phyloP scores from a whole-genome alignment of 73 alveolate species.

The Paramecium bursaria region DNA sequence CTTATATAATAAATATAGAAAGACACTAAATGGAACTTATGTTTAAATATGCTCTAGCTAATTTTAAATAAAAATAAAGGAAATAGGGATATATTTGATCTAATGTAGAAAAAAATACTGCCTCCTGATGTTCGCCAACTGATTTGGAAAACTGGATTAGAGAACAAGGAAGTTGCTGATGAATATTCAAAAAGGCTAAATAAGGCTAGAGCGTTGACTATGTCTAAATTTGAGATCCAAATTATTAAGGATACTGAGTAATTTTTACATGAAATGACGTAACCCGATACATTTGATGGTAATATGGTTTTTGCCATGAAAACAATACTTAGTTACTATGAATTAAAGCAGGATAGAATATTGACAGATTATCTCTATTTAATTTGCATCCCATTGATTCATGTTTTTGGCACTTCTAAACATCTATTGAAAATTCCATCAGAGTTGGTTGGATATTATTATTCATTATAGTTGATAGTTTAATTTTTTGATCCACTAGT shows the following conservation, averaged over 20 bases:
- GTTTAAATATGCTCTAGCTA: conserved; percentile 42
- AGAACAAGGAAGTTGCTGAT: conserved; percentile 51
- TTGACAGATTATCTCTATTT: conserved; percentile 66
- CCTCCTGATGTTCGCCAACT: conserved; percentile 63
- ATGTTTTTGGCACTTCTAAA: conserved; percentile 60
- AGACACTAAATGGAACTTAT: conserved; percentile 66
- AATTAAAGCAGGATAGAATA: conserved; percentile 65
- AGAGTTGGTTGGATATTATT: conserved; percentile 64
- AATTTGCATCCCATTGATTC: conserved; percentile 61
- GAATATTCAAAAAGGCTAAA: conserved; percentile 37
- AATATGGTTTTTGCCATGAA: conserved; percentile 69
- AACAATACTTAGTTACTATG: conserved; percentile 65
- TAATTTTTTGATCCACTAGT: conserved; percentile 68
- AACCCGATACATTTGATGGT: conserved; percentile 68
- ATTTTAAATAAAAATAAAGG: conserved; percentile 65
- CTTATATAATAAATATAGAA: neutral
- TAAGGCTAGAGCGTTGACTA: conserved; percentile 61
- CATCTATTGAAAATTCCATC: conserved; percentile 64
- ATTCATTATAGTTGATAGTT: conserved; percentile 56
- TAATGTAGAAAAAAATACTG: conserved; percentile 53
- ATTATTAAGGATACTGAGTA: conserved; percentile 64
- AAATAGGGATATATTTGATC: conserved; percentile 63
- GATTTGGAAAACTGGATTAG: conserved; percentile 66
- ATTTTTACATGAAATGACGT: conserved; percentile 58
- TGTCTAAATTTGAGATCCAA: conserved; percentile 68